phyloP scores from a whole-genome alignment of 2,329 filamentous ascomycete species.

The Trichoderma hamatum region DNA sequence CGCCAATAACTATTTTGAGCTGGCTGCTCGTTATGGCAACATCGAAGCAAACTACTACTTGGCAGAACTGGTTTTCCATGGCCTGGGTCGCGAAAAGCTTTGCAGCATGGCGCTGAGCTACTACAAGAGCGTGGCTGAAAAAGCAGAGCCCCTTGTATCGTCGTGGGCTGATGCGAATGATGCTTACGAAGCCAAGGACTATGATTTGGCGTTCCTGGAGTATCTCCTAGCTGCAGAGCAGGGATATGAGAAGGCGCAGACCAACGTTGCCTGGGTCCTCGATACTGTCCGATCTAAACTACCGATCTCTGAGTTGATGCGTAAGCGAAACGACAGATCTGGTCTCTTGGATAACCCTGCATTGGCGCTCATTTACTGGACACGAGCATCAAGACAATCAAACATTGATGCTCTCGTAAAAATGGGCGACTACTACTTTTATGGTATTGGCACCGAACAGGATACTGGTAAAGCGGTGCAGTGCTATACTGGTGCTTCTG shows the following conservation, averaged over 20 bases:
- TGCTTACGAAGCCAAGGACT: constrained; percentile 77
- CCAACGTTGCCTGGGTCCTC: constrained; percentile 85
- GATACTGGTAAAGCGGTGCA: constrained; percentile 86
- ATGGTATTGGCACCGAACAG: constrained; percentile 71
- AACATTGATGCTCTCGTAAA: constrained; percentile 96
- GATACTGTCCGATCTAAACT: constrained; percentile 67
- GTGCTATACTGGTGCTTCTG: constrained; percentile 90
- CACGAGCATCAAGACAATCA: constrained; percentile 85
- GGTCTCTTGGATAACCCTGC: constrained; percentile 55
- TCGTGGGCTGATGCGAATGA: constrained; percentile 82
- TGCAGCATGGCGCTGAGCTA: constrained; percentile 78
- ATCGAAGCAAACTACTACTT: constrained; percentile 93
- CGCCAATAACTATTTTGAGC: constrained; percentile 84
- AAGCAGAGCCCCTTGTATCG: constrained; percentile 71
- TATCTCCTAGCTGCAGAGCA: constrained; percentile 91
- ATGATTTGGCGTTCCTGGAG: constrained; percentile 76
- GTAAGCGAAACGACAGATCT: constrained; percentile 43
- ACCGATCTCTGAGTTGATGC: constrained; percentile 48
- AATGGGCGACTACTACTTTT: constrained; percentile 96
- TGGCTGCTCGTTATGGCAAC: constrained; percentile 78
- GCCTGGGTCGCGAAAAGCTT: constrained; percentile 76
- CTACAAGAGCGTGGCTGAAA: constrained; percentile 79
- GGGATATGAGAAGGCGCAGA: constrained; percentile 86
- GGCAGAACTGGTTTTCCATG: constrained; percentile 81
- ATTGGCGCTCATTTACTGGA: constrained; percentile 90